These are phyloP conservation scores for Tetradesmus lagerheimii DNA, from an alignment of 139 green algal species.

Conservation along the genomic window DNA sequence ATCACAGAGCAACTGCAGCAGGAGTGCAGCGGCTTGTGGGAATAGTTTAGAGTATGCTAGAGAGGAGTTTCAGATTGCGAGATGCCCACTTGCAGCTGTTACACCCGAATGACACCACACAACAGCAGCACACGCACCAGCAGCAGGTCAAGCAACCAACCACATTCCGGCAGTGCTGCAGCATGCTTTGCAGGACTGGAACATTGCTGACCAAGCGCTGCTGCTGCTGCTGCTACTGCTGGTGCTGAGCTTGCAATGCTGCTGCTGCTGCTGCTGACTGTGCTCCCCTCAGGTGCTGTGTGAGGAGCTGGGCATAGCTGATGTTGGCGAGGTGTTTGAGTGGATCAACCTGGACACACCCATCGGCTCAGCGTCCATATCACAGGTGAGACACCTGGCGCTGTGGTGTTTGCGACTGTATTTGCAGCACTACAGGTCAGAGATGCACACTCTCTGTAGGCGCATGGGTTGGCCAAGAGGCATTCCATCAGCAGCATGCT, in stretches of 20 bases:
- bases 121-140: not conserved
- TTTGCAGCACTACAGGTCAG: not conserved
- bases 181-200: not conserved
- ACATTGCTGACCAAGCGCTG: not conserved
- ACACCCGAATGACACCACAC: too few species aligned
- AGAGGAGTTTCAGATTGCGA: too few species aligned
- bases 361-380: conserved; percentile 92
- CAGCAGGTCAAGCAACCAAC: not conserved
- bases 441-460: not conserved
- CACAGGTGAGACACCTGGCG: conserved; percentile 73
- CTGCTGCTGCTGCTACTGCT: not conserved
- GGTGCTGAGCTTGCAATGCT: not conserved
- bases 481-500: too few species aligned
- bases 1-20: not conserved
- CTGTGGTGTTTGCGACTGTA: not conserved
- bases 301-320: conserved; percentile 75
- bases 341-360: conserved; percentile 92
- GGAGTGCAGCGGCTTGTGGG: too few species aligned
- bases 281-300: conserved; percentile 26
- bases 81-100: too few species aligned
- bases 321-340: conserved; percentile 86
- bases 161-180: not conserved
- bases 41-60: too few species aligned
- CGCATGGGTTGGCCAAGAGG: too few species aligned
- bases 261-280: not conserved